Evolutionary conservation across 352 stramenopile species (phyloP), one percentile per base, ranked within the genome.

Genomic region (Pilasporangium apinafurcum): DNA sequence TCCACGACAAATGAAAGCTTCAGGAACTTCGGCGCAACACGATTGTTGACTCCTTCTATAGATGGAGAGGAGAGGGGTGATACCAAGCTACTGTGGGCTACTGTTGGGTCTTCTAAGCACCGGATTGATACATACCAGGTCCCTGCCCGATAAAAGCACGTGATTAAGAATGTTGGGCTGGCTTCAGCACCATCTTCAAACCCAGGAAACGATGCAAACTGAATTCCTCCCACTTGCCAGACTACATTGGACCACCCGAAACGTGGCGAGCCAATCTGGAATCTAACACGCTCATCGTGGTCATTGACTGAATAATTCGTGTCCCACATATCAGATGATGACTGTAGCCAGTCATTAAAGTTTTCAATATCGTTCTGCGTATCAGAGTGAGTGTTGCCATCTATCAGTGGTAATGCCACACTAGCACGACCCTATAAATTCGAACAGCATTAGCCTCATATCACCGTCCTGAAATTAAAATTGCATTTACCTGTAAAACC

Each of bases 211-310:
- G 70, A 76, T 12, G 77, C 79, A 45, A 93, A 93, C 54, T 93
- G 82, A 52, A 93, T 88, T 1, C 82, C 82, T 25, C 65, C 62
- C 31, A 88, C 77, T 53, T 91, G 69, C 82, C 82, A 93, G 30
- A 93, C 44, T 17, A 59, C 43, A 51, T 87, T 89, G 8, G 82
- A 91, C 82, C 82, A 93, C 2, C 78, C 78, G 8, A 71, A 79
- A 18, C 48, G 36, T 0, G 68, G 67, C 4, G 63, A 59, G 18
- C 81, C 76, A 20, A 93, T 65, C 54, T 88, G 76, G 48, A 91
- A 91, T 32, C 79, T 67, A 18, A 64, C 60, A 8, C 41, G 53
- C 8, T 70, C 59, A 8, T 47, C 46, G 7, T 26, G 37, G 22
- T 42, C 29, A 18, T 22, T 37, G 7, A 38, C 37, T 5, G 32